A percentile compares a stretch with the other conserved stretches of the same genome.
Conservation (phyloP, 2,329 filamentous ascomycete species). For the Dactylellina leptospora region DNA sequence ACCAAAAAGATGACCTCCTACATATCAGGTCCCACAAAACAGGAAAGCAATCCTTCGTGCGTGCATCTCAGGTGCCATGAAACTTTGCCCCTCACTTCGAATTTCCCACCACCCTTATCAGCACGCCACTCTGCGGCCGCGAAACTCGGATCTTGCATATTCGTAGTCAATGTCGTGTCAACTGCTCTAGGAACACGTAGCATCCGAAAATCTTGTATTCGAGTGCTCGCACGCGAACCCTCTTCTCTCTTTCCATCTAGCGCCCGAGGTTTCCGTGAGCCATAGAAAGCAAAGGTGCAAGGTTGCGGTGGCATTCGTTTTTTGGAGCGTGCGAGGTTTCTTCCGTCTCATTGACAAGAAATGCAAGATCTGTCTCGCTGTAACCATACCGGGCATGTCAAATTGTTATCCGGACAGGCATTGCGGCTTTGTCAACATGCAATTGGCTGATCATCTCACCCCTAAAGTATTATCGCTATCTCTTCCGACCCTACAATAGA, state of each 20-base stretch:
- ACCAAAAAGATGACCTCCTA: too few relatives aligned
- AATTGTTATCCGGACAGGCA: background rate
- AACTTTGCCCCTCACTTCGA: conserved; percentile 8
- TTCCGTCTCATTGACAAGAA: conserved; percentile 18
- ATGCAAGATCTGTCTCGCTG: conserved; percentile 41
- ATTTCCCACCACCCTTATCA: background rate
- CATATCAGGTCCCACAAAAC: too few relatives aligned
- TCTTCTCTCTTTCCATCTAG: too few relatives aligned
- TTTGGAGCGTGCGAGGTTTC: background rate
- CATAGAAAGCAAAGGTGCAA: too few relatives aligned
- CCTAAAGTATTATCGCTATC: too few relatives aligned
- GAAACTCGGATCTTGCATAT: conserved; percentile 50
- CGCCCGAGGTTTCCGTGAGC: too few relatives aligned
- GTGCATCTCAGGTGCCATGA: conserved; percentile 41
- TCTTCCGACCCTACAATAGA: background rate
- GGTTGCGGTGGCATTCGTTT: background rate
- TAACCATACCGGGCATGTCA: conserved; percentile 20
- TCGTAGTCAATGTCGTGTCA: conserved; percentile 51
- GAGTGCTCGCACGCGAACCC: conserved; percentile 45
- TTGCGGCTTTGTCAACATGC: background rate
- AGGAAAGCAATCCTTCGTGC: conserved; percentile 2
- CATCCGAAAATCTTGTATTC: conserved; percentile 54
- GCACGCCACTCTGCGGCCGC: conserved; percentile 6
- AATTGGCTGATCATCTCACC: background rate
- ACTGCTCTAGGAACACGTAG: conserved; percentile 43